Base-by-base conservation (phyloP, 306 rosid species). In the Fragaria iinumae region DNA sequence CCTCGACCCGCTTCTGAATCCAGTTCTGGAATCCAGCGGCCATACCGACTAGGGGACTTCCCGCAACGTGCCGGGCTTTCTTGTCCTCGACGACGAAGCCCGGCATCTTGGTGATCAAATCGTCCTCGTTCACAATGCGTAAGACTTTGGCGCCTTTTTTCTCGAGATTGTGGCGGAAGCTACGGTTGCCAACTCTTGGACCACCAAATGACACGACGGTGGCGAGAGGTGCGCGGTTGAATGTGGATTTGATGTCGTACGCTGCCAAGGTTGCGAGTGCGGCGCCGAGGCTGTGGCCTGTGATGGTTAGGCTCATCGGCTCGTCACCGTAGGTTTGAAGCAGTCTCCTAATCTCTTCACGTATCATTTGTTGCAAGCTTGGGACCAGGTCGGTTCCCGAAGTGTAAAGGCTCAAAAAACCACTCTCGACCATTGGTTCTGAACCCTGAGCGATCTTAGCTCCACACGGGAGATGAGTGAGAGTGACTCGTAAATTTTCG, bases 241-340 rank as follows among this genome's bases (percentile, higher is more conserved):
- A 85, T 6, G 76, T 67, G 0, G 68, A 60, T 21, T 71, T 84
- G 21, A 90, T 75, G 59, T 95, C 92, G 25, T 84, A 86, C 0
- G 99, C 97, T 0, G 90, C 82, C 11, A 95, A 84, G 0, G 84
- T 92, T 0, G 99, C 99, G 3, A 95, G 63, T n/a, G 99, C 97
- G 0, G 97, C 97, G 12, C 99, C 99, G 11, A 95, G 84, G 56
- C 99, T 95, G 70, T 95, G 99, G 17, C 97, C 99, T 0, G 97
- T 95, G 74, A 95, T 74, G 18, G 99, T 95, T 14, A 95, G 13
- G 80, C 99, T 92, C 32, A 95, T 62, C 0, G 87, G 74, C 65
- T 87, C 89, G 8, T 87, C 88, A 2, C 83, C 84, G 53, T 95
- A 92, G 3, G 82, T 66, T 18, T 81, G 78, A 2, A 90, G 81